These are phyloP conservation scores for Inosperma sp. DNA, from an alignment of 768 basidiomycete genomes.

Conservation along the genomic window DNA sequence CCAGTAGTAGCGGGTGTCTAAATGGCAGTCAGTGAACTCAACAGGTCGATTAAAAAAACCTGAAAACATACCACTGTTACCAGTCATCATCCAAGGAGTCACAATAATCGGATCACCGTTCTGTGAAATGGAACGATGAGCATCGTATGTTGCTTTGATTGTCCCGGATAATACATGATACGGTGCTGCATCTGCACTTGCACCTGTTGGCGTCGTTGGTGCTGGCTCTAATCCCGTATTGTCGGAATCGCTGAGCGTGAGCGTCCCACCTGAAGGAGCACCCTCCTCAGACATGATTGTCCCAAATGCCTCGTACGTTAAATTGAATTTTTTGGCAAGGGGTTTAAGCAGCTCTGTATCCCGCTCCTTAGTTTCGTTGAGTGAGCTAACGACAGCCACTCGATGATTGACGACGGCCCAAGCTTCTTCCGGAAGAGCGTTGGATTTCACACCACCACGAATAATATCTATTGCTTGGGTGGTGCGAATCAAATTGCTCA, in stretches of 20 bases:
- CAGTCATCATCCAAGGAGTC: constrained; percentile 54
- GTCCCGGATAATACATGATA: constrained; percentile 57
- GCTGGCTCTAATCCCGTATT: constrained; percentile 58
- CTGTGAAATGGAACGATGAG: constrained; percentile 37
- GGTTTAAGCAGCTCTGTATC: constrained; percentile 42
- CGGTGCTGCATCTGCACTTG: constrained; percentile 38
- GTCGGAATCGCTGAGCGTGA: constrained; percentile 50
- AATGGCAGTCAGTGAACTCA: not conserved
- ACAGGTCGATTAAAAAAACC: constrained; percentile 6
- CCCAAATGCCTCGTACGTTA: constrained; percentile 59
- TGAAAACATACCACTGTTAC: constrained; percentile 47
- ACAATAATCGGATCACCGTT: constrained; percentile 39
- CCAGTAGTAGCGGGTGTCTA: constrained; percentile 61
- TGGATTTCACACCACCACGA: constrained; percentile 65
- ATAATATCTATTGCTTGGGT: constrained; percentile 77
- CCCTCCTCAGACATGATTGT: constrained; percentile 30
- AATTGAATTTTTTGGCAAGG: constrained; percentile 49
- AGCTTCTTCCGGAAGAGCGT: constrained; percentile 74
- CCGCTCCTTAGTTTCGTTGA: constrained; percentile 41
- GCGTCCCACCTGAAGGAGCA: constrained; percentile 38
- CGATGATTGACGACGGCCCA: constrained; percentile 71
- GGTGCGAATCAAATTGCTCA: constrained; percentile 53
- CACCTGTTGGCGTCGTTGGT: constrained; percentile 51
- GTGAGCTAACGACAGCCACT: constrained; percentile 47
- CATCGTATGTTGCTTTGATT: constrained; percentile 57